These are phyloP conservation scores for Colletotrichum musicola DNA, from an alignment of 2,329 filamentous ascomycete genomes.

Conservation along the genomic window DNA sequence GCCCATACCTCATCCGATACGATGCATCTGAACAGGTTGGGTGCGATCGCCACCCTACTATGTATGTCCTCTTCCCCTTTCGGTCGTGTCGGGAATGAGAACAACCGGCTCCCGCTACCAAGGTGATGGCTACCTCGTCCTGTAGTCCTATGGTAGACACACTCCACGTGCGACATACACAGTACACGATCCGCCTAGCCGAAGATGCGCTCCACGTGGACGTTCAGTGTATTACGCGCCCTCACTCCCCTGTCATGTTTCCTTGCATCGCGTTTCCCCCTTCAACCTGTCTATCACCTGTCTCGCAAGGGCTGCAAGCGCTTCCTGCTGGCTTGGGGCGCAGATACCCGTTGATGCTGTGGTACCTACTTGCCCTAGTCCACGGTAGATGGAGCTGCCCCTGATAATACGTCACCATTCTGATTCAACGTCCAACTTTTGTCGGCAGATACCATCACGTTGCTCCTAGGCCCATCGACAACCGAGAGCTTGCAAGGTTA, in stretches of 20 bases:
- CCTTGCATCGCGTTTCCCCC: too few species aligned
- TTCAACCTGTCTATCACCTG: neutral
- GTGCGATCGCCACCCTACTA: neutral
- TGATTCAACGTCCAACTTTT: too few species aligned
- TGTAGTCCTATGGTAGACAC: too few species aligned
- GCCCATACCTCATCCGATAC: slow-evolving; percentile 7
- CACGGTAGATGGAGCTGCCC: neutral
- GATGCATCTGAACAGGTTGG: slow-evolving; percentile 13
- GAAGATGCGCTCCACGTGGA: neutral
- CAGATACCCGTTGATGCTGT: neutral
- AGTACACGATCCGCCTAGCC: slow-evolving; percentile 20
- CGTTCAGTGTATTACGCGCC: too few species aligned
- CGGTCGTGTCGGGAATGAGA: slow-evolving; percentile 7
- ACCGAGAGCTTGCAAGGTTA: too few species aligned
- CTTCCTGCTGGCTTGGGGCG: neutral
- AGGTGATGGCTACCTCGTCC: neutral
- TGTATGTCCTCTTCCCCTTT: slow-evolving; percentile 2
- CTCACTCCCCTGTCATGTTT: too few species aligned
- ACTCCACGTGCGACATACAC: too few species aligned
- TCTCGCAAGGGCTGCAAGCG: neutral
- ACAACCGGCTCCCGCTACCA: neutral
- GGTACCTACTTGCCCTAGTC: neutral
- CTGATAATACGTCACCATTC: neutral
- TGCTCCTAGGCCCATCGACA: too few species aligned
- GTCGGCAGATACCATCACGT: too few species aligned